Evolutionary conservation across 148 eudicot genomes (phyloP).

Genomic region (Dysphania ambrosioides): DNA sequence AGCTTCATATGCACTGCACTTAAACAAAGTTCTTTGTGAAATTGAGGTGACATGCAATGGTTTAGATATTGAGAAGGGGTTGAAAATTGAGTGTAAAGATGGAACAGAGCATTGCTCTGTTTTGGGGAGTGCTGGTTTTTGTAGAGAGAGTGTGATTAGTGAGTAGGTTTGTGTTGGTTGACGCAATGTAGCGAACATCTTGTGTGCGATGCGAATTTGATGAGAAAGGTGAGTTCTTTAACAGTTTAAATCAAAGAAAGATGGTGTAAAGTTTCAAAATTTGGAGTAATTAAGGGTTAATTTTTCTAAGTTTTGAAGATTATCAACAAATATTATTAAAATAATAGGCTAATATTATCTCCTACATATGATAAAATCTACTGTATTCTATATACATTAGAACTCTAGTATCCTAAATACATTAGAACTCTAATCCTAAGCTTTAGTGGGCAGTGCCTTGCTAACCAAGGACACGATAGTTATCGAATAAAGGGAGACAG

Average conservation of each 20-base stretch:
- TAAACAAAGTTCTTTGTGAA: slow-evolving; percentile 26
- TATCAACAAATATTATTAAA: neutral
- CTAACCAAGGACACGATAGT: no score
- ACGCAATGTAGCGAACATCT: slow-evolving; percentile 39
- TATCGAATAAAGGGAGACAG: no score
- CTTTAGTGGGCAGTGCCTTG: no score
- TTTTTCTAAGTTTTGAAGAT: neutral
- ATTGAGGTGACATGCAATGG: slow-evolving; percentile 24
- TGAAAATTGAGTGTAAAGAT: slow-evolving; percentile 3
- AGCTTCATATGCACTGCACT: slow-evolving; percentile 54
- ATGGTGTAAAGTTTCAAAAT: neutral
- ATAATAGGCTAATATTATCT: no score
- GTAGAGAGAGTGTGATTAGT: slow-evolving; percentile 22
- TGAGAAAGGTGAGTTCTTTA: neutral
- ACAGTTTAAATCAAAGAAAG: slow-evolving; percentile 11
- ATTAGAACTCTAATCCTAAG: no score
- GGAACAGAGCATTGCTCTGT: slow-evolving; percentile 15
- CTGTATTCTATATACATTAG: no score
- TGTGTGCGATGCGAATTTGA: slow-evolving; percentile 23
- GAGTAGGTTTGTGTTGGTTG: slow-evolving; percentile 37
- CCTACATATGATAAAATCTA: no score
- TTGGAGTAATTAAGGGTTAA: neutral
- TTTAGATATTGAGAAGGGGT: neutral
- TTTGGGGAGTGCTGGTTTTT: slow-evolving; percentile 26
- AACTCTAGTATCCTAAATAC: no score